Conservation (phyloP, 108 stramenopile species). For the Skeletonema tropicum region DNA sequence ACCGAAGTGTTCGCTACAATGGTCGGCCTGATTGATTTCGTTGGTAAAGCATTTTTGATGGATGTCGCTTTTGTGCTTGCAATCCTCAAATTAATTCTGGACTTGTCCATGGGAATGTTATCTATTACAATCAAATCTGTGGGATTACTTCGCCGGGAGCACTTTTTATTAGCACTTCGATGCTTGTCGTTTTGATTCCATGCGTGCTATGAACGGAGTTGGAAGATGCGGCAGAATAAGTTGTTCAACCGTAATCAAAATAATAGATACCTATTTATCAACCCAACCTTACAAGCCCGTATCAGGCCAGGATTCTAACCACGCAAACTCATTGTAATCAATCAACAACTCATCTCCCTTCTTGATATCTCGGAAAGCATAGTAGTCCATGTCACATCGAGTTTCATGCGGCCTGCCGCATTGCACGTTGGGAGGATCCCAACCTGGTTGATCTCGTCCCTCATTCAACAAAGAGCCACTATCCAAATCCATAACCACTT, state of each 20-base stretch:
- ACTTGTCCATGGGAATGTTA: background rate
- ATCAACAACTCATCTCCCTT: conserved; percentile 62
- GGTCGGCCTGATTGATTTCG: background rate
- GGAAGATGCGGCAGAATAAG: no score
- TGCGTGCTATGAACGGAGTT: no score
- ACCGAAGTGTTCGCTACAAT: background rate
- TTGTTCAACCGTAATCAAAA: no score
- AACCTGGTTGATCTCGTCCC: conserved; percentile 27
- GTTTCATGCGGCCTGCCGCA: conserved; percentile 34
- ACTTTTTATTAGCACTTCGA: background rate
- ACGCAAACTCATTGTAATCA: conserved; percentile 71
- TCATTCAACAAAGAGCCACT: conserved; percentile 49
- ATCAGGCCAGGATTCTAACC: conserved; percentile 30
- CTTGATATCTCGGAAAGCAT: conserved; percentile 49
- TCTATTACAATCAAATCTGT: background rate
- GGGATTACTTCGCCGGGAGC: background rate
- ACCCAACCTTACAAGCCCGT: no score
- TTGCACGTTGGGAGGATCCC: conserved; percentile 36
- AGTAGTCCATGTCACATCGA: conserved; percentile 46
- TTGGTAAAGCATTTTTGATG: background rate
- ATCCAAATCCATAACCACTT: conserved; percentile 42
- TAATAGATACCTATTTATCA: no score
- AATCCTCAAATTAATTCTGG: background rate
- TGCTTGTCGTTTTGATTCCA: background rate
- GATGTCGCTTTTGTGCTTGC: no score